Percentiles rank a stretch among this genome's conserved stretches.
Conservation (phyloP, 257 asterid species). For the Fraxinus pennsylvanica region DNA sequence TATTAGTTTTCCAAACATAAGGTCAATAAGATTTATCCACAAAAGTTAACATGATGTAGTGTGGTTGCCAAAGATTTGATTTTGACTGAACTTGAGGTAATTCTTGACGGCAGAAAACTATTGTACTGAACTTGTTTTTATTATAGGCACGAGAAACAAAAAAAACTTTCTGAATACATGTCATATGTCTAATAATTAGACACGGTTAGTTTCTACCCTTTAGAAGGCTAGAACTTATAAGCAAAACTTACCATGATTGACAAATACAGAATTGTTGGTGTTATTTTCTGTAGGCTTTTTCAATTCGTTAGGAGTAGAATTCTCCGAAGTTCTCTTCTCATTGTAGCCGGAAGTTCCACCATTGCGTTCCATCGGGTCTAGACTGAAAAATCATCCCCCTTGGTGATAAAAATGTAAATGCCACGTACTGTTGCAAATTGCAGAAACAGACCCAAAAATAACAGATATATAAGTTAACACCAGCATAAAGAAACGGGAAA, state of each 20-base stretch:
- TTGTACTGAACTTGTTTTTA: too few species aligned
- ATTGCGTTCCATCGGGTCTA: conserved; percentile 53
- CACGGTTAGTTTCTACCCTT: not conserved
- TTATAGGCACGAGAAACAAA: not conserved
- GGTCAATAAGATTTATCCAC: not conserved
- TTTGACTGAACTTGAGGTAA: not conserved
- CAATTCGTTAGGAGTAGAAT: conserved; percentile 36
- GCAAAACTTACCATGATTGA: conserved; percentile 68
- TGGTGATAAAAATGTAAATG: conserved; percentile 13
- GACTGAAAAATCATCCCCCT: conserved; percentile 59
- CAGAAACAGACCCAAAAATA: not conserved
- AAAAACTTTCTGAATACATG: not conserved
- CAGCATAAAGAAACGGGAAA: not conserved
- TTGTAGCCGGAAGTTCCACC: conserved; percentile 44
- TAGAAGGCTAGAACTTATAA: conserved; percentile 8
- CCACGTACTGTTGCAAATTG: conserved; percentile 1
- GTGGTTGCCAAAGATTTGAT: not conserved
- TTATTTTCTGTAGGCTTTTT: conserved; percentile 51
- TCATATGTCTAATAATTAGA: not conserved
- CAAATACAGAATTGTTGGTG: conserved; percentile 47
- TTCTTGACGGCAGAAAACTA: not conserved
- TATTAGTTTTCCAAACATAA: not conserved
- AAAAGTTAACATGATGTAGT: not conserved
- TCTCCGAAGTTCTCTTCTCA: conserved; percentile 57
- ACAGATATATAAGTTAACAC: not conserved